These are phyloP conservation scores for Botryotinia globosa DNA, from an alignment of 2,329 filamentous ascomycete genomes.

Conservation along the genomic window DNA sequence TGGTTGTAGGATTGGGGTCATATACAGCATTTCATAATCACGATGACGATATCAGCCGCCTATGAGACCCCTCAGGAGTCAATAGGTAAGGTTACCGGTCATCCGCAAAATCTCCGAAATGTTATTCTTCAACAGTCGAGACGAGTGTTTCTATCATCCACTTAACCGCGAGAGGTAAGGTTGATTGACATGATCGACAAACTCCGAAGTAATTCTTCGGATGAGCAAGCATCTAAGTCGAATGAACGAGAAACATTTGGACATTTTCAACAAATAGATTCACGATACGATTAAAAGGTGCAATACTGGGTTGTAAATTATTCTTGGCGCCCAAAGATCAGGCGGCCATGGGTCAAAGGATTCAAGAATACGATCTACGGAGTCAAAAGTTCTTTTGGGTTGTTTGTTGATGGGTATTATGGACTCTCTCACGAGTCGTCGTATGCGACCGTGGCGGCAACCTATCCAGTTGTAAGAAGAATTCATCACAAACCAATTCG, in stretches of 20 bases:
- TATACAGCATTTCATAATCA: not conserved
- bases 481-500: not conserved
- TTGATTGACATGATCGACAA: not conserved
- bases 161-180: not conserved
- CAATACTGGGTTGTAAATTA: not conserved
- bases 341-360: not conserved
- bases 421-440: not conserved
- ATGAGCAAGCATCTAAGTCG: not conserved
- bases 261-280: not conserved
- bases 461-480: not conserved
- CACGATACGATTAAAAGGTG: not conserved
- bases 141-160: not conserved
- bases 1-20: not conserved
- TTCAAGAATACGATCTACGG: not conserved
- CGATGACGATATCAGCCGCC: not conserved
- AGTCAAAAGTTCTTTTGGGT: not conserved
- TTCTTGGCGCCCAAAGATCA: not conserved
- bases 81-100: not conserved
- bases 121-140: not conserved
- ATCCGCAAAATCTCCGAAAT: not conserved
- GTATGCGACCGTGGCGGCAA: constrained; percentile 3
- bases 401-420: not conserved
- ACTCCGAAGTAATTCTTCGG: not conserved
- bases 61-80: not conserved
- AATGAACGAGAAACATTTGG: not conserved